Evolutionary conservation across 371 early-diverging fungal species (phyloP).

Genomic region (Rhizopus delemar): DNA sequence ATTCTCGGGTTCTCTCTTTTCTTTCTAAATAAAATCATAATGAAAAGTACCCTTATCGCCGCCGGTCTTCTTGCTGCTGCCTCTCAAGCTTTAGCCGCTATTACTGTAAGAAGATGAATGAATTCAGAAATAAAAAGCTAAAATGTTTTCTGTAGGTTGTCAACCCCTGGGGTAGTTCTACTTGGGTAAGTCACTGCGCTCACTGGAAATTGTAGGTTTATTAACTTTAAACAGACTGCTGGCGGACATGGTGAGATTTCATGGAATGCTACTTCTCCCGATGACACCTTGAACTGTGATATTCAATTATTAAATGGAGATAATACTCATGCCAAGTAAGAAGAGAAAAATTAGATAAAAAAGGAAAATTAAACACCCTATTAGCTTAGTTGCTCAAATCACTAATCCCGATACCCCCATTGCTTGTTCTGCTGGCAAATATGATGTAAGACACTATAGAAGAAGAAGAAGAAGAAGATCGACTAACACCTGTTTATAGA

Average conservation of each 20-base stretch:
- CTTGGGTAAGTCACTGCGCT: slow-evolving; percentile 36
- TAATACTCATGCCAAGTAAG: slow-evolving; percentile 43
- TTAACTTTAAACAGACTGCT: slow-evolving; percentile 26
- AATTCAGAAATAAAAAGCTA: not conserved
- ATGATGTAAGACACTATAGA: slow-evolving; percentile 6
- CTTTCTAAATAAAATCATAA: slow-evolving; percentile 11
- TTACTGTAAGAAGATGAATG: slow-evolving; percentile 19
- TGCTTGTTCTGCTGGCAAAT: slow-evolving; percentile 16
- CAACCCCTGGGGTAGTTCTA: slow-evolving; percentile 41
- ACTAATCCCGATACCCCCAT: slow-evolving; percentile 11
- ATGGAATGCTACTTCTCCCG: slow-evolving; percentile 39
- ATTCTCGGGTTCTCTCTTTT: slow-evolving; percentile 7
- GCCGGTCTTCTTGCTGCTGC: slow-evolving; percentile 27
- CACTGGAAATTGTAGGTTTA: not conserved
- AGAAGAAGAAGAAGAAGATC: not conserved
- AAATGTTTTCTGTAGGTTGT: slow-evolving; percentile 32
- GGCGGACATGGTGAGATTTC: slow-evolving; percentile 49
- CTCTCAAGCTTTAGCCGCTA: slow-evolving; percentile 27
- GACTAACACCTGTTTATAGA: slow-evolving; percentile 13
- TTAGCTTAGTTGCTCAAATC: slow-evolving; percentile 19
- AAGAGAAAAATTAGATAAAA: not conserved
- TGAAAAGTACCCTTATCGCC: slow-evolving; percentile 31
- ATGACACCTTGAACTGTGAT: slow-evolving; percentile 38
- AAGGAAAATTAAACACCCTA: not conserved
- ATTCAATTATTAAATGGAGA: slow-evolving; percentile 49